These are phyloP conservation scores for Wickerhamiella vanderwaltii DNA, from an alignment of 805 yeast genomes.

Conservation along the genomic window DNA sequence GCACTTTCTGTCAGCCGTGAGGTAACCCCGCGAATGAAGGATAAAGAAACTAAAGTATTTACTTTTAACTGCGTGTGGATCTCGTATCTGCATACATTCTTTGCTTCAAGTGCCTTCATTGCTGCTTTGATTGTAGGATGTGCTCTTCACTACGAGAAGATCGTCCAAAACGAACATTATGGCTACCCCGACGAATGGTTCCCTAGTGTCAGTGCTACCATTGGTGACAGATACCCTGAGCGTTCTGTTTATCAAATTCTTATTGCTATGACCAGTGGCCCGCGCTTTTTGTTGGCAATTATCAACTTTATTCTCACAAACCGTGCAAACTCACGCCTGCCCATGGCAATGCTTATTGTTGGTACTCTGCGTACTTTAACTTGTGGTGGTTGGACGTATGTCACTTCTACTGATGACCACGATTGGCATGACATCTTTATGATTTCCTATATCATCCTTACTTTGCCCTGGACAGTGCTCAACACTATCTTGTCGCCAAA, in stretches of 20 bases:
- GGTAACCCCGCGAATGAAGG: constrained; percentile 9
- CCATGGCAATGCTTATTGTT: constrained; percentile 29
- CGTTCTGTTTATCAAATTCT: constrained; percentile 81
- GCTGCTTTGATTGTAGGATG: constrained; percentile 66
- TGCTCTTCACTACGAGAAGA: constrained; percentile 70
- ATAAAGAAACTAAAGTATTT: constrained; percentile 7
- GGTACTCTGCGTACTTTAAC: constrained; percentile 88
- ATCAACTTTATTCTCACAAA: constrained; percentile 34
- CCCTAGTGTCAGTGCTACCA: constrained; percentile 93
- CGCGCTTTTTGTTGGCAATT: constrained; percentile 60
- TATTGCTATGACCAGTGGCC: constrained; percentile 89
- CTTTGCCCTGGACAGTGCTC: constrained; percentile 79
- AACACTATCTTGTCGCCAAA: constrained; percentile 44
- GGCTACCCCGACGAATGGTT: constrained; percentile 99
- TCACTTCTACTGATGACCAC: constrained; percentile 94
- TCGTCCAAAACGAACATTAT: constrained; percentile 71
- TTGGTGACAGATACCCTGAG: constrained; percentile 95
- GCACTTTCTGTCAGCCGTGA: no score
- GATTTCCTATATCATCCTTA: constrained; percentile 78
- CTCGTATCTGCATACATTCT: constrained; percentile 59
- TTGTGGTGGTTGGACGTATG: constrained; percentile 98
- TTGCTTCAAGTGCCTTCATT: constrained; percentile 62
- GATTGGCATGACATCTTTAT: constrained; percentile 92
- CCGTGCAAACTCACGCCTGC: constrained; percentile 29
- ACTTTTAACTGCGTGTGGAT: constrained; percentile 40